Conservation (phyloP, 257 asterid genomes). For the Solanum neorickii region DNA sequence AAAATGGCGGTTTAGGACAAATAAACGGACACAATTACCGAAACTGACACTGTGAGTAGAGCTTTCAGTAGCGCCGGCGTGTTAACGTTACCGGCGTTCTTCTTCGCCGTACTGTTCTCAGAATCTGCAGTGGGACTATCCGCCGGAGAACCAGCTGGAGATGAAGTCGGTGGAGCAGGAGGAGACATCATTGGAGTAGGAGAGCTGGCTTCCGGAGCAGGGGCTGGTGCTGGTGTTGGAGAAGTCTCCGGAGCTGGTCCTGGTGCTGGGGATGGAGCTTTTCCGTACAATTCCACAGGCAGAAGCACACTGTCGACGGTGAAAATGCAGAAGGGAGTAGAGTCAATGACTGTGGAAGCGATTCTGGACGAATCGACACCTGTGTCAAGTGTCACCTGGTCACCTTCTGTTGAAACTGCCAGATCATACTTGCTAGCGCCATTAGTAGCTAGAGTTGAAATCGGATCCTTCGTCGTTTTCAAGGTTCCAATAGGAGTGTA, state of each 20-base stretch:
- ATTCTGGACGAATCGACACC: slow-evolving; percentile 81
- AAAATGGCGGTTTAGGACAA: slow-evolving; percentile 49
- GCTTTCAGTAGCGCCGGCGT: slow-evolving; percentile 26
- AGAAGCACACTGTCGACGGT: slow-evolving; percentile 77
- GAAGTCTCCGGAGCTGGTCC: slow-evolving; percentile 70
- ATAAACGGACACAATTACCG: slow-evolving; percentile 33
- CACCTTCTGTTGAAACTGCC: slow-evolving; percentile 53
- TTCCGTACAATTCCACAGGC: slow-evolving; percentile 77
- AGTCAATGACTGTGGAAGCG: slow-evolving; percentile 76
- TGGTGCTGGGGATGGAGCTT: slow-evolving; percentile 78
- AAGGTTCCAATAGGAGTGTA: slow-evolving; percentile 69
- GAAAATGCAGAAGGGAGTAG: slow-evolving; percentile 79
- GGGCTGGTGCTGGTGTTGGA: slow-evolving; percentile 51
- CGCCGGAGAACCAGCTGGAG: slow-evolving; percentile 58
- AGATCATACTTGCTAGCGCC: slow-evolving; percentile 76
- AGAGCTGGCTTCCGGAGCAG: slow-evolving; percentile 39
- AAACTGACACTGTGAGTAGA: slow-evolving; percentile 36
- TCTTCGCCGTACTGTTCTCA: slow-evolving; percentile 53
- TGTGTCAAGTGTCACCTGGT: slow-evolving; percentile 65
- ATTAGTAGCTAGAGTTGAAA: slow-evolving; percentile 67
- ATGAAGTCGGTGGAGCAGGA: slow-evolving; percentile 62
- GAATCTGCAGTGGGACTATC: slow-evolving; percentile 57
- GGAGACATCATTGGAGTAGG: slow-evolving; percentile 58
- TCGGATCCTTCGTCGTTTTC: slow-evolving; percentile 38
- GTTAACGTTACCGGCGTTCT: slow-evolving; percentile 17